phyloP scores from a whole-genome alignment of 768 basidiomycete species.

The Gyrodon lividus region DNA sequence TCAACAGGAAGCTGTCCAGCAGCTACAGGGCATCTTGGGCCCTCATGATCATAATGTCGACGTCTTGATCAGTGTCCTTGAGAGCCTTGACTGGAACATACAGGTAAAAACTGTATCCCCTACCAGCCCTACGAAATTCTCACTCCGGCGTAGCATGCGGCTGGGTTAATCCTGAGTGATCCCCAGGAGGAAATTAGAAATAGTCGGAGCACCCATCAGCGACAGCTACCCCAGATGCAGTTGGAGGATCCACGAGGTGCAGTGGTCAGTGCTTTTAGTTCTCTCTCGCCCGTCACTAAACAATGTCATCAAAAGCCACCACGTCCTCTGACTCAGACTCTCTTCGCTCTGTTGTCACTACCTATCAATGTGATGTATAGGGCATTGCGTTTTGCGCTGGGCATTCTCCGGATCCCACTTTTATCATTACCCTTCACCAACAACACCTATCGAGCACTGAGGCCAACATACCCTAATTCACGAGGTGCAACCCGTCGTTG shows the following conservation, averaged over 20 bases:
- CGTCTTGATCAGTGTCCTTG: conserved; percentile 56
- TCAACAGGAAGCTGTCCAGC: conserved; percentile 15
- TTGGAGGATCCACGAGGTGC: not conserved
- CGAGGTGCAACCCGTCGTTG: conserved; percentile 68
- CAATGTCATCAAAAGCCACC: not conserved
- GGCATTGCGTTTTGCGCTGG: conserved; percentile 64
- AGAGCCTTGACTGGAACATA: conserved; percentile 70
- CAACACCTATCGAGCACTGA: conserved; percentile 43
- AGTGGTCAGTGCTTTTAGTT: conserved; percentile 5
- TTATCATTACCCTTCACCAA: conserved; percentile 53
- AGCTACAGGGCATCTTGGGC: conserved; percentile 14
- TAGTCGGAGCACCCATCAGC: not conserved
- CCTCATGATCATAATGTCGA: conserved; percentile 54
- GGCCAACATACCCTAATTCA: conserved; percentile 38
- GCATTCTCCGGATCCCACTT: conserved; percentile 64
- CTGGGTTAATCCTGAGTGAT: conserved; percentile 6
- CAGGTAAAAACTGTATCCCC: conserved; percentile 39
- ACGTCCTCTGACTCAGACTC: conserved; percentile 7
- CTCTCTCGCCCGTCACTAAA: not conserved
- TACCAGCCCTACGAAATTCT: not conserved
- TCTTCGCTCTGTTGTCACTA: conserved; percentile 46
- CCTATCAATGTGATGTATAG: conserved; percentile 60
- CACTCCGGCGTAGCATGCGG: conserved; percentile 2
- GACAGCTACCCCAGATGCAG: not conserved
- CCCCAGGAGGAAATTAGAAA: no score